These are phyloP conservation scores for Tylopilus felleus DNA, from an alignment of 768 basidiomycete genomes.

Conservation along the genomic window DNA sequence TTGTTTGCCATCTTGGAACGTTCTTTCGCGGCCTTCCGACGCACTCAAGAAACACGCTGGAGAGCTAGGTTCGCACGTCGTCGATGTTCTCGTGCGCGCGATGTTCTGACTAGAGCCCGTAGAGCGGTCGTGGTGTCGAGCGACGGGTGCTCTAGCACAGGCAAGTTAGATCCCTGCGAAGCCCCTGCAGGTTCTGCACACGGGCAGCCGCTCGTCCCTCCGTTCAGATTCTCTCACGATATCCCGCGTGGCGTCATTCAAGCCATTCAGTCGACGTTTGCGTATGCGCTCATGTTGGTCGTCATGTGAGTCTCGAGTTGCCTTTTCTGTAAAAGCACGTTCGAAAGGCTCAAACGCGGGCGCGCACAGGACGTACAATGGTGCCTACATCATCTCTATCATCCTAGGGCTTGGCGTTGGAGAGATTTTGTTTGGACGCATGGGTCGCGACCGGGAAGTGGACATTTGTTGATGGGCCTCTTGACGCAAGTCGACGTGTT, in stretches of 20 bases:
- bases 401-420: constrained; percentile 69
- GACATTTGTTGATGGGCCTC: too few relatives aligned
- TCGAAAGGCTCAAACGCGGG: constrained; percentile 1
- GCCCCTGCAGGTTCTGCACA: constrained; percentile 7
- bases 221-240: constrained; percentile 68
- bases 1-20: constrained; percentile 68
- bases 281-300: constrained; percentile 75
- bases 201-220: constrained; percentile 36
- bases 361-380: constrained; percentile 72
- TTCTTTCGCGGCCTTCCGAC: constrained; percentile 58
- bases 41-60: constrained; percentile 56
- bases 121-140: constrained; percentile 9
- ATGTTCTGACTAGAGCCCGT: background rate
- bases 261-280: constrained; percentile 57
- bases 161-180: background rate
- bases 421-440: constrained; percentile 65
- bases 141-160: background rate
- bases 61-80: constrained; percentile 42
- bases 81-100: too few relatives aligned
- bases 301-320: constrained; percentile 64
- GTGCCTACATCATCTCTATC: constrained; percentile 70
- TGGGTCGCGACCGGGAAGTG: background rate
- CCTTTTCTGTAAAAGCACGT: background rate
- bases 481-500: too few relatives aligned
- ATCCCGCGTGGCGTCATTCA: constrained; percentile 65